Evolutionary conservation across 768 basidiomycete species (phyloP).

Genomic region (Phanerochaete carnosa): DNA sequence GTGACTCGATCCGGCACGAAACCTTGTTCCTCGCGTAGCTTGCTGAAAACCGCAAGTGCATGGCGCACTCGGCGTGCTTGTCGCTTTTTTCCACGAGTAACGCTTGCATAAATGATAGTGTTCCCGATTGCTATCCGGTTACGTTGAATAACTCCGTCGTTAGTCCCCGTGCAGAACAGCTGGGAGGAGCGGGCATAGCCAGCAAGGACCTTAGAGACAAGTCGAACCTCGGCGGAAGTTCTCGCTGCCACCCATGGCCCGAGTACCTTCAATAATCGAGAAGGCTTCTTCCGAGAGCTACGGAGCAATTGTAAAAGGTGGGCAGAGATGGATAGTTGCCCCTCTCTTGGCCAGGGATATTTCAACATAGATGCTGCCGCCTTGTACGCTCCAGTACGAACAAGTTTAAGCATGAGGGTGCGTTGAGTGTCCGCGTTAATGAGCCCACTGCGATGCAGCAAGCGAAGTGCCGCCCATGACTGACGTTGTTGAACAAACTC

Average conservation of each 20-base stretch:
- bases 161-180: neutral
- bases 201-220: neutral
- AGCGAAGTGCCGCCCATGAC: neutral
- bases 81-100: too few relatives aligned
- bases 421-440: neutral
- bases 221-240: neutral
- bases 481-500: conserved; percentile 2
- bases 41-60: conserved; percentile 33
- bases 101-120: conserved; percentile 40
- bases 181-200: neutral
- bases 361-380: neutral
- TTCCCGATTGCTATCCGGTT: conserved; percentile 50
- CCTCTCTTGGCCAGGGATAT: neutral
- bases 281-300: neutral
- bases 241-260: neutral
- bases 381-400: neutral
- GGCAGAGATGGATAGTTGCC: neutral
- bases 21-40: conserved; percentile 39
- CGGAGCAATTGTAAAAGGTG: neutral
- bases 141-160: neutral
- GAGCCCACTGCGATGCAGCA: neutral
- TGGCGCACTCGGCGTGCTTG: conserved; percentile 27
- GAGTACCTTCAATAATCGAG: neutral
- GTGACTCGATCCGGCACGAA: conserved; percentile 70
- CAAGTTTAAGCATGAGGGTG: neutral